Conservation (phyloP, 1,284 basidiomycete species). For the Ustilago trichophora region DNA sequence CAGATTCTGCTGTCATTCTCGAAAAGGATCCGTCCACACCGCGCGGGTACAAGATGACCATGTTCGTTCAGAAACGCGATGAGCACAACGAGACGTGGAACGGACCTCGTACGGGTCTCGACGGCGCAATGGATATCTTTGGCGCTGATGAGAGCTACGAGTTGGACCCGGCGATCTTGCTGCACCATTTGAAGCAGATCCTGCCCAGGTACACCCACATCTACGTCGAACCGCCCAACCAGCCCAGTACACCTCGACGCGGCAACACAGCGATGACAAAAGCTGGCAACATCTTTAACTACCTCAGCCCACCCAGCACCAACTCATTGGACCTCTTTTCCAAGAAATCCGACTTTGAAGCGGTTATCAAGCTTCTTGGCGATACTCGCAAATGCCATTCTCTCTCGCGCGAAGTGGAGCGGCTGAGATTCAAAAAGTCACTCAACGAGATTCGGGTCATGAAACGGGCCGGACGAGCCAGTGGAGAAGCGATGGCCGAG, state of each 20-base stretch:
- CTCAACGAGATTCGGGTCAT: constrained; percentile 62
- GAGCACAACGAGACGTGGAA: constrained; percentile 88
- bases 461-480: constrained; percentile 57
- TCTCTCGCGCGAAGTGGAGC: constrained; percentile 54
- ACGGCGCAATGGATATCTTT: constrained; percentile 61
- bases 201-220: constrained; percentile 53
- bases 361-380: constrained; percentile 54
- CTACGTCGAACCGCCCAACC: constrained; percentile 59
- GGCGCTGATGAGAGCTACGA: constrained; percentile 60
- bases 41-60: constrained; percentile 84
- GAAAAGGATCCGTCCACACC: constrained; percentile 67
- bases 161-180: constrained; percentile 53
- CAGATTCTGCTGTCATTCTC: constrained; percentile 81
- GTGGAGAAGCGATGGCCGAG: constrained; percentile 59
- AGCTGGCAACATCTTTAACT: constrained; percentile 56
- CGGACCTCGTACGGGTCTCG: constrained; percentile 73
- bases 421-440: constrained; percentile 56
- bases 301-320: constrained; percentile 57
- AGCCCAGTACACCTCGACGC: constrained; percentile 52
- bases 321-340: constrained; percentile 57
- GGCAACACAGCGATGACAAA: constrained; percentile 12
- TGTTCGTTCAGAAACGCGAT: constrained; percentile 83
- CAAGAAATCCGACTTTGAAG: constrained; percentile 63
- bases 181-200: constrained; percentile 50
- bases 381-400: constrained; percentile 59